These are phyloP conservation scores for Candida tallmaniae DNA, from an alignment of 805 yeast genomes.

Conservation along the genomic window DNA sequence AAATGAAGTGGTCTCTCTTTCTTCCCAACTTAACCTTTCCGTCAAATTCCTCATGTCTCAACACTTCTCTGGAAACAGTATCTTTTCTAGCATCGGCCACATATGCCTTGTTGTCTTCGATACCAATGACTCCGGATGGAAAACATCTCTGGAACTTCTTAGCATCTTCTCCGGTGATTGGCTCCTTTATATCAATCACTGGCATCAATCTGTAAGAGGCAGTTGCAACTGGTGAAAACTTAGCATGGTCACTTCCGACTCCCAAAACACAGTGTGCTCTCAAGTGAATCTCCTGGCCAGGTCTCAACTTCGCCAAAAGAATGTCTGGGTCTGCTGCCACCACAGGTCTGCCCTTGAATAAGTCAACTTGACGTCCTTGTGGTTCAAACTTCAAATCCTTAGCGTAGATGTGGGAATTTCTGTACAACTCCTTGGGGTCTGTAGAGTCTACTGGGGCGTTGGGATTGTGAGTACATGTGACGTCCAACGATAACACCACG, in stretches of 20 bases:
- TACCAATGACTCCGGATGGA: conserved; percentile 87
- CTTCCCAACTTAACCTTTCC: conserved; percentile 91
- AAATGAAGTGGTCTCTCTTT: conserved; percentile 86
- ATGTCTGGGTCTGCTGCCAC: conserved; percentile 85
- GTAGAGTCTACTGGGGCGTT: conserved; percentile 73
- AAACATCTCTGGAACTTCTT: conserved; percentile 80
- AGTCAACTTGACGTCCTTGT: conserved; percentile 78
- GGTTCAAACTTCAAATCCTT: conserved; percentile 86
- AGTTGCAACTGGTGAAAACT: conserved; percentile 94
- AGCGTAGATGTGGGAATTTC: conserved; percentile 85
- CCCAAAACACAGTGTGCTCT: conserved; percentile 91
- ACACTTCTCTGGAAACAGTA: conserved; percentile 94
- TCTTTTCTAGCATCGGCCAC: conserved; percentile 91
- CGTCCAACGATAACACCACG: conserved; percentile 74
- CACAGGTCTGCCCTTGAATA: conserved; percentile 62
- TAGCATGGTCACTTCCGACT: conserved; percentile 92
- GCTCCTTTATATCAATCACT: conserved; percentile 67
- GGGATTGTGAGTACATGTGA: conserved; percentile 80
- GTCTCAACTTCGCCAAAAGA: conserved; percentile 85
- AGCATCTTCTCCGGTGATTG: conserved; percentile 76
- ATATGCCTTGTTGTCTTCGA: conserved; percentile 63
- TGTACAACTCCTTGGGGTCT: conserved; percentile 78
- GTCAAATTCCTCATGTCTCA: conserved; percentile 87
- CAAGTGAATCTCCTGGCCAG: conserved; percentile 92
- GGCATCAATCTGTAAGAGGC: conserved; percentile 95